Conservation (phyloP, 371 early-diverging fungal genomes). For the Rhizopus microsporus region DNA sequence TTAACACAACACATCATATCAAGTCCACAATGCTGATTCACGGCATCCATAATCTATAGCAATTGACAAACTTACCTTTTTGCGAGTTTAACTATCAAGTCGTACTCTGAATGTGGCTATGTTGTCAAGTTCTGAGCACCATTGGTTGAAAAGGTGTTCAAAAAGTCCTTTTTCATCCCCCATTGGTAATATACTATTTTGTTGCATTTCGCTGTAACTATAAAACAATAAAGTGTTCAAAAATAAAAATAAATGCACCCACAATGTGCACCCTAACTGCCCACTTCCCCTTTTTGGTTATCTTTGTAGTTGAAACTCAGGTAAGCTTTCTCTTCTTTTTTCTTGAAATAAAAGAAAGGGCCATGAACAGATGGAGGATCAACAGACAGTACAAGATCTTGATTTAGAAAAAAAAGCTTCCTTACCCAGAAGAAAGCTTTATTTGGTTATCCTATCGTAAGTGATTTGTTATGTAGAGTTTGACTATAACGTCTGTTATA, state of each 20-base stretch:
- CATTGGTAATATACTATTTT: slow-evolving; percentile 5
- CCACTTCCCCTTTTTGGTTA: no score
- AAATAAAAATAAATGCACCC: not conserved
- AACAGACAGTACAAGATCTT: not conserved
- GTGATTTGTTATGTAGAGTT: not conserved
- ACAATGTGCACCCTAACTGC: no score
- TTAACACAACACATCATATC: no score
- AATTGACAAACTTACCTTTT: slow-evolving; percentile 5
- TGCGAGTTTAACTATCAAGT: not conserved
- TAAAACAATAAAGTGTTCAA: no score
- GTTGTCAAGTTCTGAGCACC: slow-evolving; percentile 5
- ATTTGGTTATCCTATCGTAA: slow-evolving; percentile 15
- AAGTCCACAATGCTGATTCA: no score
- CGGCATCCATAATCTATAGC: no score
- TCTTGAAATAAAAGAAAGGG: not conserved
- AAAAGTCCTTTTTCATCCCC: slow-evolving; percentile 1
- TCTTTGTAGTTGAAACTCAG: no score
- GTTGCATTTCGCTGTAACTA: slow-evolving; percentile 2
- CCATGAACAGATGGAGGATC: not conserved
- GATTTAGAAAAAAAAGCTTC: slow-evolving; percentile 1
- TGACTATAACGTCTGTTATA: not conserved
- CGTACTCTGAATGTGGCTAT: slow-evolving; percentile 4
- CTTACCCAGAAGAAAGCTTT: slow-evolving; percentile 8
- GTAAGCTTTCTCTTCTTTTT: not conserved
- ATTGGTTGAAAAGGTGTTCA: slow-evolving; percentile 6